Base-by-base conservation (phyloP, 2,329 filamentous ascomycete genomes). In the Botryotinia convoluta region DNA sequence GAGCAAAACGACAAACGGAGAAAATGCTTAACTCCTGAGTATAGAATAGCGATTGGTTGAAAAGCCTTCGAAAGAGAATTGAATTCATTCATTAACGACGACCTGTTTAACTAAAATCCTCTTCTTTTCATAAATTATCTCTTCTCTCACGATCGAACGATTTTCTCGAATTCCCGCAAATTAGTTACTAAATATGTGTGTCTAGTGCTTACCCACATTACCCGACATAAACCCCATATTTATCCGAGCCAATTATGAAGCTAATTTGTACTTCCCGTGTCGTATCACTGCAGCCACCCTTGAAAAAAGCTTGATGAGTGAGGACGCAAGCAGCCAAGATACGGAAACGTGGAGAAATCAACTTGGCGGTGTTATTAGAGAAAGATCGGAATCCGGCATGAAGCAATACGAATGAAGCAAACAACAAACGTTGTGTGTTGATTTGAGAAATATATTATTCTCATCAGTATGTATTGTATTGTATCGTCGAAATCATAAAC, bases 291-390 rank as follows among this genome's bases (percentile, higher is more conserved):
- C 26, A 37, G 32, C 22, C 9, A 37, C 63, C 44, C 44, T 35
- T 45, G 44, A 18, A 51, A 51, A 37, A 51, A 67, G 63, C 44
- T 65, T 65, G 35, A 61, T 29, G n/a, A 42, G 4, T 16, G 10
- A 63, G 37, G 8, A 32, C 4, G n/a, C 37, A 63, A 63, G 45
- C 32, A 37, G 65, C 35, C 48, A 42, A 57, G 65, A 57, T 57
- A 57, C 48, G 45, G 64, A 67, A 65, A 67, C 64, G 45, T 37
- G 64, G 64, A 54, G 64, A 65, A 48, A 54, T 29, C 32, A 54
- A 67, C 64, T 54, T 67, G 45, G 64, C 45, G 14, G 64, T 51
- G 63, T 51, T 22, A 37, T 18, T 45, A 14, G 35, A 45, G 29
- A 65, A 65, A 14, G 6, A 65, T 35, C 9, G 7, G 22, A 39